Conservation (phyloP, 2,329 filamentous ascomycete species). For the Colletotrichum eleusines region DNA sequence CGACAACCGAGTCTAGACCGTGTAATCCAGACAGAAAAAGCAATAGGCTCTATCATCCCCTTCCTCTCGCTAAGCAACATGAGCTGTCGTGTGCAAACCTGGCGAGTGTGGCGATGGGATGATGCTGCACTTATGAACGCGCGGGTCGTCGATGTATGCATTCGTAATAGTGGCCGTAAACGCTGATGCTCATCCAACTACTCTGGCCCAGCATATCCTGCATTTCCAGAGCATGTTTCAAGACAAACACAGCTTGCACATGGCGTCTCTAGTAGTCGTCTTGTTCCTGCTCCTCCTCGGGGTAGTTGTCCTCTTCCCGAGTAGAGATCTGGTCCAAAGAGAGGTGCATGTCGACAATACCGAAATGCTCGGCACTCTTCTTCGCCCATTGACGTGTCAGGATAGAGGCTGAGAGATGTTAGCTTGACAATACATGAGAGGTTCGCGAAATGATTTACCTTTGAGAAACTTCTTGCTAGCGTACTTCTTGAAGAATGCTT, state of each 20-base stretch:
- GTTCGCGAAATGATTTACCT: constrained; percentile 67
- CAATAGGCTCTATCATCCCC: constrained; percentile 19
- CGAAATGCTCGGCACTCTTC: constrained; percentile 73
- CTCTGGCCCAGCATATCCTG: constrained; percentile 48
- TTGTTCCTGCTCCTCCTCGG: constrained; percentile 46
- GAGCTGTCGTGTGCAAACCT: not conserved
- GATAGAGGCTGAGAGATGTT: constrained; percentile 77
- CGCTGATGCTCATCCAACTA: constrained; percentile 40
- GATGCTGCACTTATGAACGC: constrained; percentile 28
- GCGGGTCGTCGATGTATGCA: constrained; percentile 49
- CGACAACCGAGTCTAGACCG: constrained; percentile 33
- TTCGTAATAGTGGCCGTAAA: constrained; percentile 48
- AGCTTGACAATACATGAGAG: constrained; percentile 44
- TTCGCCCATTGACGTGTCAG: constrained; percentile 94
- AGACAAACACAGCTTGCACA: constrained; percentile 36
- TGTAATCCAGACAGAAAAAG: constrained; percentile 31
- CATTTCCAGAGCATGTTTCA: constrained; percentile 37
- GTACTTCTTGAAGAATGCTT: constrained; percentile 99
- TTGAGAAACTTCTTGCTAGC: constrained; percentile 99
- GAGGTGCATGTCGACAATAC: constrained; percentile 63
- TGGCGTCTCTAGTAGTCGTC: constrained; percentile 42
- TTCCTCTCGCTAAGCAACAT: constrained; percentile 5
- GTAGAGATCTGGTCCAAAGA: constrained; percentile 62
- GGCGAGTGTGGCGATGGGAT: constrained; percentile 13
- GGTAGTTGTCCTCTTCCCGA: constrained; percentile 45